These are phyloP conservation scores for Penicillium decumbens DNA, from an alignment of 2,329 filamentous ascomycete species.

Conservation along the genomic window DNA sequence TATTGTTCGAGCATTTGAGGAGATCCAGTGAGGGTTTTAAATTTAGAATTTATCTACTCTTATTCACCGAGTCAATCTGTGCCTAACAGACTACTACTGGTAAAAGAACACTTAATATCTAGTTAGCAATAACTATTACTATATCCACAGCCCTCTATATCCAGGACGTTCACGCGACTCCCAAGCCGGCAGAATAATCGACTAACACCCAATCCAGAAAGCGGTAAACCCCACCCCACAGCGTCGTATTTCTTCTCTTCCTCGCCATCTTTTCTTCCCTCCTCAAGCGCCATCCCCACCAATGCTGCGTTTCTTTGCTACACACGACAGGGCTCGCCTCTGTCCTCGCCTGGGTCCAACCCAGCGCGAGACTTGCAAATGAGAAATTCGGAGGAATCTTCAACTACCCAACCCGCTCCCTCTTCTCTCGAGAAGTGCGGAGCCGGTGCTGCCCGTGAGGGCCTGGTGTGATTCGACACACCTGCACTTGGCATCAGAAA, in stretches of 20 bases:
- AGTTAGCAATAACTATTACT: background rate
- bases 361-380: constrained; percentile 59
- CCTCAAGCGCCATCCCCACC: constrained; percentile 73
- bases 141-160: no score
- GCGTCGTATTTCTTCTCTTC: constrained; percentile 10
- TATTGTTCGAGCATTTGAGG: constrained; percentile 29
- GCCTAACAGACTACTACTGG: no score
- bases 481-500: constrained; percentile 92
- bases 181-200: constrained; percentile 8
- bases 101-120: no score
- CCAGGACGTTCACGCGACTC: no score
- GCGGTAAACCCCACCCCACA: constrained; percentile 13
- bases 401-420: constrained; percentile 51
- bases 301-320: constrained; percentile 96
- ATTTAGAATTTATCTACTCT: background rate
- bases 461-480: constrained; percentile 70
- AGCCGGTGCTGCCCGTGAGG: constrained; percentile 69
- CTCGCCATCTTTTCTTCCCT: constrained; percentile 24
- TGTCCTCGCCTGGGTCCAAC: constrained; percentile 24
- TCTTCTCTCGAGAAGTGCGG: constrained; percentile 21
- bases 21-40: constrained; percentile 5
- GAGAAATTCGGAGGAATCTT: constrained; percentile 99
- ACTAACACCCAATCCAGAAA: constrained; percentile 5
- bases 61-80: background rate
- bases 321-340: constrained; percentile 56